A percentile compares a stretch with the other conserved stretches of the same genome.
Evolutionary conservation across 2,329 filamentous ascomycete genomes (phyloP).

Genomic region (Phialemonium atrogriseum): DNA sequence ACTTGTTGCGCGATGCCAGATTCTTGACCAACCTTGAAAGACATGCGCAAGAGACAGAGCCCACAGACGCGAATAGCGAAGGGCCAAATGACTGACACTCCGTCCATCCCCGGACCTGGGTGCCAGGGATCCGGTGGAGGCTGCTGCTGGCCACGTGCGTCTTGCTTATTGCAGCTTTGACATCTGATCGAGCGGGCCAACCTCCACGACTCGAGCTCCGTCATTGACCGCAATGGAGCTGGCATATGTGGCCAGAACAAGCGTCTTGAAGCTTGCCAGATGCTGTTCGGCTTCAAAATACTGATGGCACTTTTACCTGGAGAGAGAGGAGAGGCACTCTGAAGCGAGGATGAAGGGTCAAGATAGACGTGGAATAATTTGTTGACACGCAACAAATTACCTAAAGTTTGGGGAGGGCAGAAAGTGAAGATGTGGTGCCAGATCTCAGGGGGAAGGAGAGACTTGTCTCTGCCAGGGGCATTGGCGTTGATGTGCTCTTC

Average conservation of each 20-base stretch:
- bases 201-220: slow-evolving; percentile 71
- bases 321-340: slow-evolving; percentile 16
- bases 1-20: too few species aligned
- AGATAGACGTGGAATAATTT: slow-evolving; percentile 56
- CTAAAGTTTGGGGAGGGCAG: slow-evolving; percentile 54
- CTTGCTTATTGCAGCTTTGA: slow-evolving; percentile 54
- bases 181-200: slow-evolving; percentile 56
- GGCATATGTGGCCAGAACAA: slow-evolving; percentile 60
- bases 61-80: slow-evolving; percentile 62
- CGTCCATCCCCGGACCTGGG: slow-evolving; percentile 52
- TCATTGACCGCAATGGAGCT: slow-evolving; percentile 53
- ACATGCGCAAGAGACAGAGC: slow-evolving; percentile 50
- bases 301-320: slow-evolving; percentile 25
- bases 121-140: slow-evolving; percentile 38
- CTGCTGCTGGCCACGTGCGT: slow-evolving; percentile 13
- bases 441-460: slow-evolving; percentile 47
- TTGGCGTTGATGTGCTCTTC: slow-evolving; percentile 1
- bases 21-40: slow-evolving; percentile 55
- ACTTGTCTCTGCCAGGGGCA: slow-evolving; percentile 12
- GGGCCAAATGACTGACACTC: slow-evolving; percentile 60
- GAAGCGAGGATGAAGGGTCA: slow-evolving; percentile 32
- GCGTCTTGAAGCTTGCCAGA: slow-evolving; percentile 65
- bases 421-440: slow-evolving; percentile 66
- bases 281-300: slow-evolving; percentile 47
- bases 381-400: slow-evolving; percentile 59